These are phyloP conservation scores for Acanthamoeba triangularis DNA, from an alignment of 208 protist genomes.

Conservation along the genomic window DNA sequence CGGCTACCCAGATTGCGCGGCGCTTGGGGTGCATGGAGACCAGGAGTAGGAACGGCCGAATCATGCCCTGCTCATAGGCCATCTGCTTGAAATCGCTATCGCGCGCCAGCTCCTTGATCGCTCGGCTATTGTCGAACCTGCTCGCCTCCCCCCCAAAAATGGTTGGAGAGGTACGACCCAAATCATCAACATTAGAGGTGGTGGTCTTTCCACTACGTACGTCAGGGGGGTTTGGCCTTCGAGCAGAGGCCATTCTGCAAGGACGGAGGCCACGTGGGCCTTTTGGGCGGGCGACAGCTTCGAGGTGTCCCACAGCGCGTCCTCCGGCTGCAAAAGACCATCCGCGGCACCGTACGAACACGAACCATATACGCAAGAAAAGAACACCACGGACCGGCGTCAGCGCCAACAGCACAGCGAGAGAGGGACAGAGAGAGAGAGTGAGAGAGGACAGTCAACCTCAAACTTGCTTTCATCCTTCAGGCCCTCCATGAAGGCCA, in stretches of 20 bases:
- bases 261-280: not conserved
- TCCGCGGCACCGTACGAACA: no score
- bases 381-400: no score
- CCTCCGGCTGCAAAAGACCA: not conserved
- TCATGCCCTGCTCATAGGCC: constrained; percentile 23
- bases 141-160: no score
- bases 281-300: not conserved
- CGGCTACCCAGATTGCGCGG: not conserved
- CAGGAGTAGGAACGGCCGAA: constrained; percentile 46
- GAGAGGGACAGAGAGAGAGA: not conserved
- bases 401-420: not conserved
- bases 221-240: not conserved
- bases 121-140: not conserved
- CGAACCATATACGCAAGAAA: no score
- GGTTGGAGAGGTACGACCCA: no score
- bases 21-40: constrained; percentile 15
- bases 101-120: not conserved
- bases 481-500: not conserved
- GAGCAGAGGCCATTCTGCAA: constrained; percentile 1
- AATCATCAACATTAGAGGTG: not conserved
- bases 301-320: constrained; percentile 20
- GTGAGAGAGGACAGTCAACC: not conserved
- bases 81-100: constrained; percentile 5
- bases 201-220: not conserved
- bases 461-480: not conserved